Evolutionary conservation across 2,329 filamentous ascomycete genomes (phyloP).

Genomic region (Exophiala calicioides): DNA sequence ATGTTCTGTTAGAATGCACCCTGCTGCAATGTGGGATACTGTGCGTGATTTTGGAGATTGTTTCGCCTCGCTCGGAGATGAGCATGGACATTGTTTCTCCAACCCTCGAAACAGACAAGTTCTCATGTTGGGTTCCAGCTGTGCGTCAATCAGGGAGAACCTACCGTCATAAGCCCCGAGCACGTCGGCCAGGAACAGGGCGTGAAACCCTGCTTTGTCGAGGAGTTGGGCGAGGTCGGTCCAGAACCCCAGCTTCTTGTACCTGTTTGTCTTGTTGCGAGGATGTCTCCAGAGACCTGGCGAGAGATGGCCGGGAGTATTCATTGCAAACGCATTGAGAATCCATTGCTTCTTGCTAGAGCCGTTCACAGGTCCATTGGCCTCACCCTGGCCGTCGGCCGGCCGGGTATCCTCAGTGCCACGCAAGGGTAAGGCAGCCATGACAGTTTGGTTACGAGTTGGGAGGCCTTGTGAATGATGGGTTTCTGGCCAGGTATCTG

Average conservation of each 20-base stretch:
- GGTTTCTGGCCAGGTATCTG: too few relatives aligned
- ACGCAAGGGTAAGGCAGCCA: too few relatives aligned
- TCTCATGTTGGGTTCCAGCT: neutral
- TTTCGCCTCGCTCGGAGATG: too few relatives aligned
- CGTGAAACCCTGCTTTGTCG: conserved; percentile 53
- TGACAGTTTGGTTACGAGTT: too few relatives aligned
- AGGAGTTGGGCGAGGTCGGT: conserved; percentile 50
- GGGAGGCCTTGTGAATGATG: too few relatives aligned
- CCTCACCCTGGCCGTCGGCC: too few relatives aligned
- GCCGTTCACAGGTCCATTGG: too few relatives aligned
- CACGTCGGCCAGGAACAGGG: conserved; percentile 55
- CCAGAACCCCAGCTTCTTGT: conserved; percentile 50
- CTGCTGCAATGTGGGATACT: neutral
- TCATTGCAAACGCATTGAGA: conserved; percentile 53
- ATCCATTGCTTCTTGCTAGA: conserved; percentile 41
- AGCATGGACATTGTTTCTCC: too few relatives aligned
- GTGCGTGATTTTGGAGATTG: neutral
- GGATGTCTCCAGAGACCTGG: conserved; percentile 45
- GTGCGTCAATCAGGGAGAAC: neutral
- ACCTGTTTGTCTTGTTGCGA: conserved; percentile 40
- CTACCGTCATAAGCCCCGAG: conserved; percentile 32
- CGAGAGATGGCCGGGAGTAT: conserved; percentile 48
- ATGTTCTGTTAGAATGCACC: conserved; percentile 9
- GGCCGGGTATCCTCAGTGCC: too few relatives aligned
- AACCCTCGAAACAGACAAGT: too few relatives aligned